Base-by-base conservation (phyloP, 73 alveolate species). In the Urostyla sp. region DNA sequence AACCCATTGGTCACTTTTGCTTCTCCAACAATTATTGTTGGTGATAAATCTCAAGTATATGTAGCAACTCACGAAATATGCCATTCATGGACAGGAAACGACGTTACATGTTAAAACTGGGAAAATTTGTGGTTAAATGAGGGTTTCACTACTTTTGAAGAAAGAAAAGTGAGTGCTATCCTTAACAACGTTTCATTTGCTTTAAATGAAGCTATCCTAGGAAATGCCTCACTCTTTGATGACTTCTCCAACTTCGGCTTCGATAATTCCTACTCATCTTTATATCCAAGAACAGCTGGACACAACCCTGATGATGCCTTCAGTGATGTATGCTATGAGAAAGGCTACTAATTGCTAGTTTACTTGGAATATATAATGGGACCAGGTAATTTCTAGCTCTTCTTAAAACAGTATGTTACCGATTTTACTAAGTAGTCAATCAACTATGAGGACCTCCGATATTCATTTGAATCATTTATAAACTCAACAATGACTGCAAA, bases 41-140 rank as follows among this genome's bases (percentile, higher is more conserved):
- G 99, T 0, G 99, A 97, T 74, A 94, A 94, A 60, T 83, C 97
- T 72, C 93, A 95, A 69, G 92, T 94, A 11, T 80, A 87, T 57
- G 96, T 96, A 18, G 95, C 97, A 23, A 91, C 95, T 16, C 99
- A 97, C 79, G 99, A 97, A 87, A 95, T 97, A 56, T 95, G 97
- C 21, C 99, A 98, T 75, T 94, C 99, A 18, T 98, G 99, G 99
- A 90, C 95, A 30, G 99, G 99, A 11, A 98, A 98, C 89, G 84
- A 94, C 44, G 99, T 96, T 20, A 98, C 99, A 27, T 93, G 94
- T 73, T 86, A 90, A 28, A 85, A 94, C 77, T 97, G 99, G 99
- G 90, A 84, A 72, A 85, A 97, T 80, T 89, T 97, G 76, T 97
- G 99, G 99, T 95, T 97, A 40, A 97, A 85, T 50, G 98, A 88